Base-by-base conservation (phyloP, 75 land plant genomes). In the Isoetes taiwanensis region DNA sequence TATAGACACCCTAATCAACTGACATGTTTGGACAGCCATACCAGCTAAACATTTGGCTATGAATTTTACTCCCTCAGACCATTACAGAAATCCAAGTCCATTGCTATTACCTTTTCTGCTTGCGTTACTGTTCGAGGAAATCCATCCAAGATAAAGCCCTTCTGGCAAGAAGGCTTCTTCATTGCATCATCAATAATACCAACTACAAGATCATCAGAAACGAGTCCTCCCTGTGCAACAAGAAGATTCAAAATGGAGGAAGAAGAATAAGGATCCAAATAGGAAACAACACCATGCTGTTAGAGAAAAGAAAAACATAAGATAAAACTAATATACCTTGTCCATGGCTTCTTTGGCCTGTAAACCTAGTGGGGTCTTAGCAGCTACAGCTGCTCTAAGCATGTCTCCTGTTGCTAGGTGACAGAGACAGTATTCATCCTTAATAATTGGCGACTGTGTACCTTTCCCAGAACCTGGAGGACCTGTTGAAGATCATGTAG, bases 401-500 rank as follows among this genome's bases (percentile, higher is more conserved):
- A 90, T 90, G 60, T 90, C 96, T 30, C 96, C 96, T 54, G 91
- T 90, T 16, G 96, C 96, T 71, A 90, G 54, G 60, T 90, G 96
- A 33, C 96, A 90, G 61, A 90, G 68, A 63, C 96, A 90, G 30
- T 82, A 80, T 48, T 90, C 86, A 62, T 90, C 96, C 68, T 90
- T 90, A 34, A 90, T 69, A 21, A 90, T 58, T 14, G 96, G 90
- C 16, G 96, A 90, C 53, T 90, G 91, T 10, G 96, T 90, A 37
- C 96, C 96, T 59, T 90, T 90, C 42, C 96, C 96, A n/a, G 82
- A 85, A 43, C 96, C 96, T 17, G 91, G 96, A 12, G 96, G 96
- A 41, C 95, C 95, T 83, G 67, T 28, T 43, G 20, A 30, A 1
- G 12, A 42, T 2, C 27, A 37, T 10, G 10, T 9, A 34, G 32